These are phyloP conservation scores for Alnus glutinosa DNA, from an alignment of 306 rosid species.

Conservation along the genomic window DNA sequence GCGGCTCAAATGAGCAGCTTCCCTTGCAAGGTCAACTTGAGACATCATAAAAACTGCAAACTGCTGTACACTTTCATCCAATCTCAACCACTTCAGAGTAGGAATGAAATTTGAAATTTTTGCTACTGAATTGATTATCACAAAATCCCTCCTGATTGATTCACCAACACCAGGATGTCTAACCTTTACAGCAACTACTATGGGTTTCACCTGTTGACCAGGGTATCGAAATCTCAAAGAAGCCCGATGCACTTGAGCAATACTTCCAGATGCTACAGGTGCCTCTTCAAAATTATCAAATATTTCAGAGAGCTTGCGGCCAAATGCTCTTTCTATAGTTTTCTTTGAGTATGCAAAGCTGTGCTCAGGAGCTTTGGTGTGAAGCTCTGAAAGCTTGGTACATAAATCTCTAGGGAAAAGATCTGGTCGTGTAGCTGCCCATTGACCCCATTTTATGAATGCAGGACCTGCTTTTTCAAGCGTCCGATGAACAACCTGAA, in stretches of 20 bases:
- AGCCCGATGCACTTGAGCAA: conserved; percentile 98
- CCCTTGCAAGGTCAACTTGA: conserved; percentile 99
- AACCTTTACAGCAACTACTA: conserved; percentile 90
- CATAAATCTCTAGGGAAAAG: conserved; percentile 96
- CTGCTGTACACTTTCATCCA: conserved; percentile 99
- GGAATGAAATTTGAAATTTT: conserved; percentile 77
- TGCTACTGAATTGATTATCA: conserved; percentile 73
- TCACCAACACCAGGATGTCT: conserved; percentile 99
- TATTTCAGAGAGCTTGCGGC: conserved; percentile 79
- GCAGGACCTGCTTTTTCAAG: conserved; percentile 94
- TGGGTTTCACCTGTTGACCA: conserved; percentile 76
- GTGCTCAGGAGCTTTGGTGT: conserved; percentile 95
- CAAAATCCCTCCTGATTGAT: conserved; percentile 93
- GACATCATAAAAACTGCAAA: conserved; percentile 99
- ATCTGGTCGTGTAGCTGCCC: conserved; percentile 99
- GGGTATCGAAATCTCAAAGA: conserved; percentile 78
- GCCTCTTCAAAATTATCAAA: conserved; percentile 91
- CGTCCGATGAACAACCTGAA: conserved; percentile 72
- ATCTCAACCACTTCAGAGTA: conserved; percentile 85
- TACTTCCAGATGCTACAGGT: conserved; percentile 98
- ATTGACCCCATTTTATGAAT: conserved; percentile 99
- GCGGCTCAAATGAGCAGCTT: conserved; percentile 98
- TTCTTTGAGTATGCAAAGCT: conserved; percentile 86
- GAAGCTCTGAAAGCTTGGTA: conserved; percentile 79
- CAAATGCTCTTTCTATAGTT: conserved; percentile 89